Percentiles rank a stretch among this genome's conserved stretches.
phyloP scores from a whole-genome alignment of 495 filamentous ascomycete species.

The Neurospora sp. region DNA sequence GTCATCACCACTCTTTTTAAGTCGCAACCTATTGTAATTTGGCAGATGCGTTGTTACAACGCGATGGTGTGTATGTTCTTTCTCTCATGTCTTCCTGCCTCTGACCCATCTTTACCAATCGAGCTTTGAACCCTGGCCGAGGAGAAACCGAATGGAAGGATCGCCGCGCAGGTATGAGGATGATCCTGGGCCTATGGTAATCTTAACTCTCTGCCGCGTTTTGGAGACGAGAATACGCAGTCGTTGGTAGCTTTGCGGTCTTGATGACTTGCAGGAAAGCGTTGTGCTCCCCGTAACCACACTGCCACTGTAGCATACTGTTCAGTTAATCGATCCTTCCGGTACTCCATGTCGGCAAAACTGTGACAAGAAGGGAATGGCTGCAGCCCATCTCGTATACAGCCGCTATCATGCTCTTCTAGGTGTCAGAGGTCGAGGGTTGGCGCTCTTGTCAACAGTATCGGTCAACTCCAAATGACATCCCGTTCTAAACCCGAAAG shows the following conservation, averaged over 20 bases:
- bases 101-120: neutral
- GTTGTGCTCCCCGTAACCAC: neutral
- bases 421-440: neutral
- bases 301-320: neutral
- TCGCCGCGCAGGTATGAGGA: neutral
- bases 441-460: neutral
- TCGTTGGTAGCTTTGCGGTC: no score
- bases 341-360: neutral
- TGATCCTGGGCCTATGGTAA: neutral
- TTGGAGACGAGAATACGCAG: no score
- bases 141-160: neutral
- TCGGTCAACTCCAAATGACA: neutral
- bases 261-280: neutral
- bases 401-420: neutral
- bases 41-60: no score
- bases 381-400: neutral
- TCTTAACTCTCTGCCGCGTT: neutral
- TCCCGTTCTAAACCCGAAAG: neutral
- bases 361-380: neutral
- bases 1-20: neutral
- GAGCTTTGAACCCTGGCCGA: neutral
- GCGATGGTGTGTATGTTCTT: neutral
- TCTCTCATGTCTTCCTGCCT: neutral
- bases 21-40: neutral
- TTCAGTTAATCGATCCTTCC: neutral